phyloP scores from a whole-genome alignment of 345 rosid genomes.

The Alliaria petiolata region DNA sequence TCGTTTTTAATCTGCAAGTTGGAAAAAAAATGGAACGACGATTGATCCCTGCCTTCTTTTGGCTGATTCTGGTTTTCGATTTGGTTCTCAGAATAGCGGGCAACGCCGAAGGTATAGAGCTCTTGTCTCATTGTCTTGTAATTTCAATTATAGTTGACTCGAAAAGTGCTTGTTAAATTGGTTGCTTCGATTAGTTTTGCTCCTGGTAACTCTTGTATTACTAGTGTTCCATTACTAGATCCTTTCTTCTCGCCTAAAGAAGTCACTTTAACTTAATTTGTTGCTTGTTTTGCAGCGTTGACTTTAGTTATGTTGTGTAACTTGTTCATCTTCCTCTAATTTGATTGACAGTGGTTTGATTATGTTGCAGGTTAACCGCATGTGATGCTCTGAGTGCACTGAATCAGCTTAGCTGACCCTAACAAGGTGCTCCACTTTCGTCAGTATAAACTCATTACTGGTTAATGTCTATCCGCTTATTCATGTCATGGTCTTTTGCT shows the following conservation, averaged over 20 bases:
- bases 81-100: constrained; percentile 47
- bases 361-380: constrained; percentile 19
- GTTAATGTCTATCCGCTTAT: background rate
- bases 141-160: background rate
- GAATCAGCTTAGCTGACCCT: constrained; percentile 64
- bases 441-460: too few species aligned
- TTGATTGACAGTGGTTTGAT: background rate
- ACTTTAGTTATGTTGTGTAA: background rate
- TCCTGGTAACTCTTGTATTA: background rate
- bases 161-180: too few species aligned
- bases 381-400: constrained; percentile 86
- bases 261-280: background rate
- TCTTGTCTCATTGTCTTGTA: background rate
- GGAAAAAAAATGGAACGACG: constrained; percentile 21
- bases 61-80: constrained; percentile 44
- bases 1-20: background rate
- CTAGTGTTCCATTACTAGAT: background rate
- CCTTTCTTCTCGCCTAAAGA: background rate
- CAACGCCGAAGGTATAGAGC: constrained; percentile 70
- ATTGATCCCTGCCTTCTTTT: constrained; percentile 38
- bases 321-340: background rate
- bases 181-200: background rate
- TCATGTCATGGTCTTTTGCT: constrained; percentile 10
- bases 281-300: background rate
- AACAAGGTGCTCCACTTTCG: constrained; percentile 40